Conservation (phyloP, 139 green algal species). For the Medakamo hakoo region DNA sequence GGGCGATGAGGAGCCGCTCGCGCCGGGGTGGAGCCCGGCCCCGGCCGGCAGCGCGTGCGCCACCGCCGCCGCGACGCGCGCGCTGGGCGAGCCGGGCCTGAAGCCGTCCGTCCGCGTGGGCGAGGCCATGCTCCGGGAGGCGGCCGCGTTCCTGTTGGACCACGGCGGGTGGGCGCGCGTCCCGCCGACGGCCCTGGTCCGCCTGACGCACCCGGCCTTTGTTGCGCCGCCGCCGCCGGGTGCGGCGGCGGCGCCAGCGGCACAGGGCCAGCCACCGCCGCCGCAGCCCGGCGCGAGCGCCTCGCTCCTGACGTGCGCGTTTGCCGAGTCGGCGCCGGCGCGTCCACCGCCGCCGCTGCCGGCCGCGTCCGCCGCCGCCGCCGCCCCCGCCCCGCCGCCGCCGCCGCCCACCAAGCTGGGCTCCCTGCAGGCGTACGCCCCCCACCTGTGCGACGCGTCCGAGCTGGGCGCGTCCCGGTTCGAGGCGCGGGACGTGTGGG, state of each 20-base stretch:
- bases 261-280: no score
- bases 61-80: constrained; percentile 55
- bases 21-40: constrained; percentile 83
- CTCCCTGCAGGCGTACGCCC: constrained; percentile 81
- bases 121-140: constrained; percentile 84
- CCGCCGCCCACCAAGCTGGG: constrained; percentile 59
- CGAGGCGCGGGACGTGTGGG: constrained; percentile 62
- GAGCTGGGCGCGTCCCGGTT: constrained; percentile 81
- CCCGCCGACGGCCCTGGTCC: constrained; percentile 77
- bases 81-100: constrained; percentile 75
- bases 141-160: constrained; percentile 92
- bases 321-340: background rate
- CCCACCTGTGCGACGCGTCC: constrained; percentile 70
- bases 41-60: constrained; percentile 56
- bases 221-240: background rate
- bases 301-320: no score
- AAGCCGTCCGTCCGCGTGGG: constrained; percentile 83
- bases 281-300: no score
- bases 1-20: constrained; percentile 83
- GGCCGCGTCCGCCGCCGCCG: no score
- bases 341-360: background rate
- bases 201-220: constrained; percentile 65
- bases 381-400: no score
- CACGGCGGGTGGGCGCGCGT: constrained; percentile 75
- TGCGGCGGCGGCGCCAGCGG: no score